Conservation (phyloP, 1,284 basidiomycete genomes). For the Pseudozyma tsukubaensis region DNA sequence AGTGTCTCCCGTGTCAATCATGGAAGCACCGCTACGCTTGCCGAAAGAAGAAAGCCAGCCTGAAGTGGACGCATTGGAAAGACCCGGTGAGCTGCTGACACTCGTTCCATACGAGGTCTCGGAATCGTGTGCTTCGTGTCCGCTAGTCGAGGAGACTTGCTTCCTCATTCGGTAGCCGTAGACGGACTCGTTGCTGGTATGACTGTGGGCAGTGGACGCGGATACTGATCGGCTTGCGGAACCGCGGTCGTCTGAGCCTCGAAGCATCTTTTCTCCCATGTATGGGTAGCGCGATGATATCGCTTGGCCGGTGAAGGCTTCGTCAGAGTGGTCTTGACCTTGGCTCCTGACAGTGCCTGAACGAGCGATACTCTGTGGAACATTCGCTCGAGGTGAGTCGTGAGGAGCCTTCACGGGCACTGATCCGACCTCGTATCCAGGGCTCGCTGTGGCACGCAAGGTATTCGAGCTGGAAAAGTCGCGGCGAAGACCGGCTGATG, state of each 20-base stretch:
- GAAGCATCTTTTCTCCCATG: slow-evolving; percentile 17
- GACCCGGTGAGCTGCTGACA: slow-evolving; percentile 36
- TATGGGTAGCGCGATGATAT: slow-evolving; percentile 2
- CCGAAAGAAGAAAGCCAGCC: slow-evolving; percentile 17
- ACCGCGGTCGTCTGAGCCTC: slow-evolving; percentile 12
- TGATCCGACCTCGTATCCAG: neutral
- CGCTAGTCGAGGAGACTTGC: slow-evolving; percentile 30
- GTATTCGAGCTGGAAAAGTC: slow-evolving; percentile 48
- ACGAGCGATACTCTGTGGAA: neutral
- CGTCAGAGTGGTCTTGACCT: slow-evolving; percentile 5
- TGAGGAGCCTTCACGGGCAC: neutral
- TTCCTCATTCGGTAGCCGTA: slow-evolving; percentile 35
- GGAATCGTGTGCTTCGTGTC: slow-evolving; percentile 36
- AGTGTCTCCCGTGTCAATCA: slow-evolving; percentile 12
- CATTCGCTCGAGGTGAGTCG: neutral
- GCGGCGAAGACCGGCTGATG: slow-evolving; percentile 19
- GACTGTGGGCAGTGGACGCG: slow-evolving; percentile 33
- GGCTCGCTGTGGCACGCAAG: slow-evolving; percentile 12
- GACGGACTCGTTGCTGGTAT: slow-evolving; percentile 30
- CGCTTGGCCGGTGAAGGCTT: slow-evolving; percentile 2
- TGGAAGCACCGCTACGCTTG: slow-evolving; percentile 12
- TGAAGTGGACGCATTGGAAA: slow-evolving; percentile 11
- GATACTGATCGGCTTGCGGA: slow-evolving; percentile 39
- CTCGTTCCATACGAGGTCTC: slow-evolving; percentile 49
- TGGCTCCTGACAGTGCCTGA: neutral